These are phyloP conservation scores for Penicillium verrucosum DNA, from an alignment of 2,329 filamentous ascomycete species.

Conservation along the genomic window DNA sequence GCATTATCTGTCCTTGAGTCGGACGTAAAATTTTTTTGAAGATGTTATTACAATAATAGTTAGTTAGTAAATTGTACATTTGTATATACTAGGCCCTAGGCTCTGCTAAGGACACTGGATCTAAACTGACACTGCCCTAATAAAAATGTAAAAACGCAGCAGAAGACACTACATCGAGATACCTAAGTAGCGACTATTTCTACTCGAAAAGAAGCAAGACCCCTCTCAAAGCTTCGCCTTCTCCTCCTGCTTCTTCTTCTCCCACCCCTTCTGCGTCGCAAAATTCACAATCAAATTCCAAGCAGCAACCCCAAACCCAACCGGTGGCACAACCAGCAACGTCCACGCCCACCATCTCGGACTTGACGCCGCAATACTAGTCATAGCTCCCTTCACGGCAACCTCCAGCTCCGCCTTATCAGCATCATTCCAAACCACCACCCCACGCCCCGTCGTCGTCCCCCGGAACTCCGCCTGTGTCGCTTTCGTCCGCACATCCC, in stretches of 20 bases:
- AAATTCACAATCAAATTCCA: conserved; percentile 73
- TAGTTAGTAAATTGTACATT: neutral
- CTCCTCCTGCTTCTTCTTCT: conserved; percentile 54
- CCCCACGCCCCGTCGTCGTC: conserved; percentile 57
- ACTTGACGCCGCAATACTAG: conserved; percentile 59
- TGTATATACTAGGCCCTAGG: neutral
- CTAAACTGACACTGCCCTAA: neutral
- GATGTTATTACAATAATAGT: neutral
- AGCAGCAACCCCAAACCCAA: conserved; percentile 65
- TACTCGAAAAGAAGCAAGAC: neutral
- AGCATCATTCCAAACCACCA: conserved; percentile 89
- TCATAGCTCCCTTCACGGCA: conserved; percentile 66
- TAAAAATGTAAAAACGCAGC: neutral
- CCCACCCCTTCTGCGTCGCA: conserved; percentile 68
- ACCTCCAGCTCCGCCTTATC: conserved; percentile 65
- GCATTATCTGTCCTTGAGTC: no score
- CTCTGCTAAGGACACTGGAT: neutral
- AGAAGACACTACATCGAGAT: neutral
- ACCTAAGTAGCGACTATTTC: neutral
- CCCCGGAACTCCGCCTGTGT: conserved; percentile 64
- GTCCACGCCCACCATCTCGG: conserved; percentile 83
- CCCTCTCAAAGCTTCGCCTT: conserved; percentile 53
- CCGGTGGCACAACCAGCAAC: conserved; percentile 65
- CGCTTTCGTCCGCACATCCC: conserved; percentile 80
- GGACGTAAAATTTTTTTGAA: neutral